Evolutionary conservation across 768 basidiomycete genomes (phyloP).

Genomic region (Boletellus ananiceps): DNA sequence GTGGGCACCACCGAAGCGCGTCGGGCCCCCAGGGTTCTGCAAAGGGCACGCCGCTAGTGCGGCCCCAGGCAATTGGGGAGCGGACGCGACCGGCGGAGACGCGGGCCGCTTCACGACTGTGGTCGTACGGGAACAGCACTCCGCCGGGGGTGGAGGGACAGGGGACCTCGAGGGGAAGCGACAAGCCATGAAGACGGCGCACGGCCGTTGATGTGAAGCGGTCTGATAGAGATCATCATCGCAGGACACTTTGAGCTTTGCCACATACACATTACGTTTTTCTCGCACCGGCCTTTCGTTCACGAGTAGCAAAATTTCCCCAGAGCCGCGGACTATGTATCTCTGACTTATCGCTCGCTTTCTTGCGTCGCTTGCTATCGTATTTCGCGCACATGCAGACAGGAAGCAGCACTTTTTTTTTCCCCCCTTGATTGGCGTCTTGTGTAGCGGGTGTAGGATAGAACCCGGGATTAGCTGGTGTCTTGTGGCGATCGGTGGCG

Average conservation of each 20-base stretch:
- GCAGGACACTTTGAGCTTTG: too few species aligned
- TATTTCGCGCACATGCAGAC: constrained; percentile 11
- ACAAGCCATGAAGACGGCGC: constrained; percentile 24
- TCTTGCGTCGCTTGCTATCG: constrained; percentile 26
- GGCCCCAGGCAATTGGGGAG: constrained; percentile 18
- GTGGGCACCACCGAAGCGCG: constrained; percentile 18
- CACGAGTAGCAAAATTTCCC: neutral
- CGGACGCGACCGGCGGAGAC: constrained; percentile 24
- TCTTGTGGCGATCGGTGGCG: too few species aligned
- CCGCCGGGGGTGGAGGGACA: constrained; percentile 10
- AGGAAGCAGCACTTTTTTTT: neutral
- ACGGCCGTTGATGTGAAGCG: neutral
- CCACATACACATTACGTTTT: constrained; percentile 1
- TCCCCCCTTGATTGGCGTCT: neutral
- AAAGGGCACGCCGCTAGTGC: constrained; percentile 19
- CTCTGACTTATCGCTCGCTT: constrained; percentile 28
- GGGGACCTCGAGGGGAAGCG: constrained; percentile 10
- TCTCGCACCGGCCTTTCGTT: too few species aligned
- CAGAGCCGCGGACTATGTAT: constrained; percentile 24
- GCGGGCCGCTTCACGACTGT: constrained; percentile 17
- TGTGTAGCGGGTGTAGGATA: too few species aligned
- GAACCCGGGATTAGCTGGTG: too few species aligned
- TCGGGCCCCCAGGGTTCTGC: constrained; percentile 11
- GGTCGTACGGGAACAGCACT: constrained; percentile 18
- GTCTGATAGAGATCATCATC: too few species aligned